A percentile compares a stretch with the other conserved stretches of the same genome.
Evolutionary conservation across 192 early-diverging fungal species (phyloP).

Genomic region (Umbelopsis vinacea): DNA sequence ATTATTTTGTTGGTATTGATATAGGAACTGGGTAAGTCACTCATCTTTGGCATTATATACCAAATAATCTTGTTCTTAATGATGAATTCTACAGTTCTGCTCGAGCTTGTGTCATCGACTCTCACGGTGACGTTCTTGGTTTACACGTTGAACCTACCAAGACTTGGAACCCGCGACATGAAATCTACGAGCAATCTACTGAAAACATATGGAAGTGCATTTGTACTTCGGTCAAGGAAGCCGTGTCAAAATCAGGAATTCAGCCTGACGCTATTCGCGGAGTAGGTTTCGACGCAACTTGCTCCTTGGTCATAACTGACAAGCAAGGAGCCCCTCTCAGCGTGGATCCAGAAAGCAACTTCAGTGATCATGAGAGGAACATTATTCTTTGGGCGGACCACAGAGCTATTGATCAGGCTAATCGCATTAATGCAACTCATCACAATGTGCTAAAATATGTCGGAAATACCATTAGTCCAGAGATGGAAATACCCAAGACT

Average conservation of each 20-base stretch:
- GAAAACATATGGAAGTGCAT: slow-evolving; percentile 70
- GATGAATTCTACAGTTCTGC: slow-evolving; percentile 35
- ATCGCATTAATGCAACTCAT: slow-evolving; percentile 58
- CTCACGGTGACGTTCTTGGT: slow-evolving; percentile 53
- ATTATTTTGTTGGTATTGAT: slow-evolving; percentile 62
- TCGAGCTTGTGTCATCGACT: slow-evolving; percentile 56
- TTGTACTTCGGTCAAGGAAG: slow-evolving; percentile 47
- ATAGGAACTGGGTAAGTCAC: slow-evolving; percentile 55
- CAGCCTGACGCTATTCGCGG: slow-evolving; percentile 51
- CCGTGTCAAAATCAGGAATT: slow-evolving; percentile 38
- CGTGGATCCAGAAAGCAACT: slow-evolving; percentile 48
- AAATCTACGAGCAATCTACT: slow-evolving; percentile 70
- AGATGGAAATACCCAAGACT: slow-evolving; percentile 82
- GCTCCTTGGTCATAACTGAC: slow-evolving; percentile 67
- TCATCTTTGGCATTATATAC: not conserved
- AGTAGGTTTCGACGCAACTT: slow-evolving; percentile 82
- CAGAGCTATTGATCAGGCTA: slow-evolving; percentile 64
- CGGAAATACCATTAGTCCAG: slow-evolving; percentile 69
- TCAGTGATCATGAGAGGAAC: slow-evolving; percentile 58
- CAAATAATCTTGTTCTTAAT: not conserved
- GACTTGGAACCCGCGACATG: slow-evolving; percentile 49
- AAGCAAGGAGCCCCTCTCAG: slow-evolving; percentile 50
- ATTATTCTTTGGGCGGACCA: slow-evolving; percentile 78
- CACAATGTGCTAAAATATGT: slow-evolving; percentile 63
- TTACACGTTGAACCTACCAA: slow-evolving; percentile 48